Conservation (phyloP, 2,329 filamentous ascomycete species). For the Colletotrichum aenigma region DNA sequence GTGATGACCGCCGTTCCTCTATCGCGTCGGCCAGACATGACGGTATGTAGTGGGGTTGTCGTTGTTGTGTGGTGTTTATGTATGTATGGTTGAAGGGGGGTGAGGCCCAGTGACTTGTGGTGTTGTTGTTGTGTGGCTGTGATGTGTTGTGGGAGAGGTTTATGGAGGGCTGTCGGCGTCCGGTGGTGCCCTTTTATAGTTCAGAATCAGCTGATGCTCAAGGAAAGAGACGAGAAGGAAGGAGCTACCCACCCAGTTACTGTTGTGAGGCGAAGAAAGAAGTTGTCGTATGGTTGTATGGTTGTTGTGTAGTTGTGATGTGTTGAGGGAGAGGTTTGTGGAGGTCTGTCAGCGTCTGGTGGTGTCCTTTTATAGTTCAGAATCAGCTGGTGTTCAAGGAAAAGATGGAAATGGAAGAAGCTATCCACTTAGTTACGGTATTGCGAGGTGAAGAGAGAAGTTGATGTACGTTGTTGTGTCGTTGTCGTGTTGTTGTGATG, state of each 20-base stretch:
- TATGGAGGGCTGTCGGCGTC: neutral
- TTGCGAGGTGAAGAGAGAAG: neutral
- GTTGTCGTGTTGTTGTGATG: neutral
- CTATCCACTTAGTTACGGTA: neutral
- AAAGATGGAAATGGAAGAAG: neutral
- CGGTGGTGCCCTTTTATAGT: neutral
- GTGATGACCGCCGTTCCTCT: slow-evolving; percentile 2
- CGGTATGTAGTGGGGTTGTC: neutral
- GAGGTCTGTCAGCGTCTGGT: neutral
- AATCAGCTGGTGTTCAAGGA: neutral
- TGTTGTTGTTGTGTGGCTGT: neutral
- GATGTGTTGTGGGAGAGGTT: neutral
- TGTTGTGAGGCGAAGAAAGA: neutral
- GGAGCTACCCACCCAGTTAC: neutral
- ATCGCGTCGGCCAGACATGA: neutral
- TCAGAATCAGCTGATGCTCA: neutral
- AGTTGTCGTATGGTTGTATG: neutral
- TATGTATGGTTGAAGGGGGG: neutral
- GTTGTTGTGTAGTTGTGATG: neutral
- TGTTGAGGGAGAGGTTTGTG: neutral
- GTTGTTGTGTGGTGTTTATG: neutral
- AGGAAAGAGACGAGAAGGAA: neutral
- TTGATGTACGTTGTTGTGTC: too few relatives aligned
- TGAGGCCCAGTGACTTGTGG: neutral
- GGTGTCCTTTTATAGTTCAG: neutral